Percentiles rank a stretch among this genome's conserved stretches.
These are phyloP conservation scores for Ambrosia trifida DNA, from an alignment of 129 eudicot species.

Conservation along the genomic window DNA sequence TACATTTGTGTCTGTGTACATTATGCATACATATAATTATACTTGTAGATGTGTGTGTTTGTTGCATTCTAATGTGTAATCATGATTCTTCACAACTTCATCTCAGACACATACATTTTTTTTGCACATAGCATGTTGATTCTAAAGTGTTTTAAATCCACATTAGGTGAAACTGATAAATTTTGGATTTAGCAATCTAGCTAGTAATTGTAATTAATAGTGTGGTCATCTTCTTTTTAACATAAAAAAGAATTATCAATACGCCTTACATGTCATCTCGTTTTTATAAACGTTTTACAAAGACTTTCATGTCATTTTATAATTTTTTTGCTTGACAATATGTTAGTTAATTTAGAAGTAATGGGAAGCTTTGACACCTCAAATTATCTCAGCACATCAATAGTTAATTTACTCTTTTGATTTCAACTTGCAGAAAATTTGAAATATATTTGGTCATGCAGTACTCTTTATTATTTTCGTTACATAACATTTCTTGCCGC, in stretches of 20 bases:
- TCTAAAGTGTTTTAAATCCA: neutral
- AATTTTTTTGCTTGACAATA: neutral
- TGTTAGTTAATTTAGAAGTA: neutral
- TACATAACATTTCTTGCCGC: neutral
- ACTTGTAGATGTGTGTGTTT: neutral
- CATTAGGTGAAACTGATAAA: neutral
- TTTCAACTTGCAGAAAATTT: neutral
- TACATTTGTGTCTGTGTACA: neutral
- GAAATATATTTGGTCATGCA: neutral
- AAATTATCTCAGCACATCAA: neutral
- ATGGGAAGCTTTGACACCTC: neutral
- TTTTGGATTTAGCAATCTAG: neutral
- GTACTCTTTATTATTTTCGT: neutral
- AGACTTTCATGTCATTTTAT: neutral
- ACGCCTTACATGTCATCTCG: neutral
- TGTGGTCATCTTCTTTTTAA: neutral
- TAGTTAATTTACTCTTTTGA: neutral
- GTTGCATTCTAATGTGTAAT: neutral
- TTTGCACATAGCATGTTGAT: neutral
- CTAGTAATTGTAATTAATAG: constrained; percentile 3
- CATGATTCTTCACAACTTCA: neutral
- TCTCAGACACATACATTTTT: neutral
- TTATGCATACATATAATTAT: neutral
- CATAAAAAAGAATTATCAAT: neutral
- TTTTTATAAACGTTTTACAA: neutral